Evolutionary conservation across 1,284 basidiomycete species (phyloP).

Genomic region (Cryptococcus deneoformans): DNA sequence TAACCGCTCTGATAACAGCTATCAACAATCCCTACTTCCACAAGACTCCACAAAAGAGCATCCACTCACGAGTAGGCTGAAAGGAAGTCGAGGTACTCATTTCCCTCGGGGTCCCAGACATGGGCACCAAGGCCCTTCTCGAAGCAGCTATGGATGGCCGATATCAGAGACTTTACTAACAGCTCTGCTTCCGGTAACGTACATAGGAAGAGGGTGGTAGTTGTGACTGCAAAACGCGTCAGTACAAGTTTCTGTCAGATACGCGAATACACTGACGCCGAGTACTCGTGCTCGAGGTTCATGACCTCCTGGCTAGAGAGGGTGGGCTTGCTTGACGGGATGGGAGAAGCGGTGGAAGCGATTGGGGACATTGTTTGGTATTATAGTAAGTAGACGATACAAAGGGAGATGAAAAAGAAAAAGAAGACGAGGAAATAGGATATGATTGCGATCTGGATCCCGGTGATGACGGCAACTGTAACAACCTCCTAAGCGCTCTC

Average conservation of each 20-base stretch:
- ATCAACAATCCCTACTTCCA: not conserved
- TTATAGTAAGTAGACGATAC: not conserved
- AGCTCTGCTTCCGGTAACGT: conserved; percentile 8
- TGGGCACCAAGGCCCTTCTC: conserved; percentile 84
- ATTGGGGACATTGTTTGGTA: conserved; percentile 21
- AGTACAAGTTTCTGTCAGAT: conserved; percentile 26
- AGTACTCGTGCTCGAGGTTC: conserved; percentile 68
- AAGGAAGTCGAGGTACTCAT: conserved; percentile 92
- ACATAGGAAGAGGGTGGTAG: conserved; percentile 91
- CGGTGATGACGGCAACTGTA: too few relatives aligned
- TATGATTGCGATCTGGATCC: too few relatives aligned
- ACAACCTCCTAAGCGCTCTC: too few relatives aligned
- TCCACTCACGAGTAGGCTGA: conserved; percentile 87
- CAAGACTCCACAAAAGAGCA: not conserved
- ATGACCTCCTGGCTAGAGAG: conserved; percentile 63
- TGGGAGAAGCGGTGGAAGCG: conserved; percentile 59
- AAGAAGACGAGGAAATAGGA: not conserved
- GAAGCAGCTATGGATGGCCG: conserved; percentile 60
- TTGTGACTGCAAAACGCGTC: conserved; percentile 55
- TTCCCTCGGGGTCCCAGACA: conserved; percentile 95
- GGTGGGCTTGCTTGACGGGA: conserved; percentile 30
- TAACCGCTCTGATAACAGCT: conserved; percentile 63
- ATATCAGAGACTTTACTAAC: not conserved
- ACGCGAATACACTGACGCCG: conserved; percentile 41
- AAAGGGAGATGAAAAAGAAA: not conserved